Conservation (phyloP, 306 rosid species). For the Cucumis cinereus region DNA sequence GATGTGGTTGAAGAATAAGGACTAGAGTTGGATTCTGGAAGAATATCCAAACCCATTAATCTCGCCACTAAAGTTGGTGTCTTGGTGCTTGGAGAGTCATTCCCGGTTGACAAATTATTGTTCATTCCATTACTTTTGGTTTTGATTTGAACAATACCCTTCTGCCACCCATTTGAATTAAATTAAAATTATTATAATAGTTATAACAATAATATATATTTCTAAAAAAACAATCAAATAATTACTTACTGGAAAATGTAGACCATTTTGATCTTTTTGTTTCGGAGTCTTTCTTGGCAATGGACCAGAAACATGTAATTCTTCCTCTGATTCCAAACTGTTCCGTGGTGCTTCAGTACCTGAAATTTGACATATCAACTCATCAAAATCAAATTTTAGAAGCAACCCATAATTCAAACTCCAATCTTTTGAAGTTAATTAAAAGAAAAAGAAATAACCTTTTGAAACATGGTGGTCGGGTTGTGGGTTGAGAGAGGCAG, state of each 20-base stretch:
- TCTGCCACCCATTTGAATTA: conserved; percentile 14
- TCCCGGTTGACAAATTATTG: not conserved
- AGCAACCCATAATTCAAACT: not conserved
- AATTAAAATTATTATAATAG: no score
- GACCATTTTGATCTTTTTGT: conserved; percentile 24
- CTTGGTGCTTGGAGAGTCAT: conserved; percentile 59
- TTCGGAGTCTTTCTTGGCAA: conserved; percentile 22
- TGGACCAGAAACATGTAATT: not conserved
- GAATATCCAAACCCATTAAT: conserved; percentile 92
- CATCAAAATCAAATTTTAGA: no score
- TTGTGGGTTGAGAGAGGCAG: conserved; percentile 11
- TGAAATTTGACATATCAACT: conserved; percentile 9
- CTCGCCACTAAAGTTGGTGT: conserved; percentile 93
- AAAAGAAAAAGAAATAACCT: not conserved
- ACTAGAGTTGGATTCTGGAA: conserved; percentile 25
- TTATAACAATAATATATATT: not conserved
- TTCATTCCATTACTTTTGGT: conserved; percentile 21
- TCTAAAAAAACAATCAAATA: not conserved
- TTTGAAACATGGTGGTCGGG: not conserved
- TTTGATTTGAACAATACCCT: conserved; percentile 46
- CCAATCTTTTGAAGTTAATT: not conserved
- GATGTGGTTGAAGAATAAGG: not conserved
- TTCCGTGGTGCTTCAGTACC: conserved; percentile 81
- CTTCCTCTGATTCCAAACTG: conserved; percentile 59
- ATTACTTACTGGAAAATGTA: conserved; percentile 55